phyloP scores from a whole-genome alignment of 2,329 filamentous ascomycete species.

The Falciphora oryzae region DNA sequence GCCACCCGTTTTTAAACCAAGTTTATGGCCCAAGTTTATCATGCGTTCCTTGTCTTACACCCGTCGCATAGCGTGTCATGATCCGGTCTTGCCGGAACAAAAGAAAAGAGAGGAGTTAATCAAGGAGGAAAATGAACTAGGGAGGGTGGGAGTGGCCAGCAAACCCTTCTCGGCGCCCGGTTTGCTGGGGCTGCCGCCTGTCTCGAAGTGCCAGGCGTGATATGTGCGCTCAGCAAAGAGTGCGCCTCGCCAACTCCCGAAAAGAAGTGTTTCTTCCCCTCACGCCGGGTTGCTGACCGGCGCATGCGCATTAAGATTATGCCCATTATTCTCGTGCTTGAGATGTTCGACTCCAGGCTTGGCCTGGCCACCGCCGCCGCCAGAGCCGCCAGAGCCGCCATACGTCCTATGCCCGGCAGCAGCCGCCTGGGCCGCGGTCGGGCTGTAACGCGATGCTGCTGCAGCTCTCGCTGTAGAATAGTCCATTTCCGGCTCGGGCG shows the following conservation, averaged over 20 bases:
- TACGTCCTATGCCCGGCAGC: conserved; percentile 3
- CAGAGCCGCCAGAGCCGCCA: background rate
- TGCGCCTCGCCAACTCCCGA: no score
- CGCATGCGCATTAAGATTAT: background rate
- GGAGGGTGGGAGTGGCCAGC: background rate
- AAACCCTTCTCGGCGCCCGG: background rate
- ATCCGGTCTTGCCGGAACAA: background rate
- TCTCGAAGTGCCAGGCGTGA: background rate
- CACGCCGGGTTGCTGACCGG: background rate
- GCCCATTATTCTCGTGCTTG: conserved; percentile 1
- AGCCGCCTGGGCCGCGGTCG: conserved; percentile 1
- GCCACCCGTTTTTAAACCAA: conserved; percentile 1
- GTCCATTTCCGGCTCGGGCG: conserved; percentile 6
- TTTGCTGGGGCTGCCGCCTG: background rate
- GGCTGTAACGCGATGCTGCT: conserved; percentile 4
- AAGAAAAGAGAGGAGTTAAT: background rate
- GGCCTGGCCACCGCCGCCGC: background rate
- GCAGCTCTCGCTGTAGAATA: background rate
- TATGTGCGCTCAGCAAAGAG: background rate
- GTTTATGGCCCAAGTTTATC: background rate
- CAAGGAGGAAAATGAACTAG: background rate
- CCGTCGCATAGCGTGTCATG: background rate
- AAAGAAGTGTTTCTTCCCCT: background rate
- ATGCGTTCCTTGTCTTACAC: conserved; percentile 1
- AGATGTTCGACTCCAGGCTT: background rate